Percentiles rank a stretch among this genome's conserved stretches.
These are phyloP conservation scores for Sclerotinia subarctica DNA, from an alignment of 2,329 filamentous ascomycete species.

Conservation along the genomic window DNA sequence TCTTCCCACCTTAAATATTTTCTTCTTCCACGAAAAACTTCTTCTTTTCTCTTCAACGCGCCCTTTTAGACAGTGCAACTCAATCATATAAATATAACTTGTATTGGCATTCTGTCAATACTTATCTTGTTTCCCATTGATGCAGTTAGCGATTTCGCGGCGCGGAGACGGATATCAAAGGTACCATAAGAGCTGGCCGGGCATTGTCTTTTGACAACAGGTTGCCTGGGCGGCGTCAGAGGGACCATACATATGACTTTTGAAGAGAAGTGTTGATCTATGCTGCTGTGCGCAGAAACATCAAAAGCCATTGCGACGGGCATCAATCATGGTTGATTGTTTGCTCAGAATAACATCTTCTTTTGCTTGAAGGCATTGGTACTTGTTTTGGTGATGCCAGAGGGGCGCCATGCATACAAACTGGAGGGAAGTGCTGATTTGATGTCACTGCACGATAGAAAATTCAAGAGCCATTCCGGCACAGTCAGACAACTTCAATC, in stretches of 20 bases:
- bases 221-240: constrained; percentile 84
- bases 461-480: not conserved
- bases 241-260: constrained; percentile 59
- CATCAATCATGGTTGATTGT: not conserved
- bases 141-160: constrained; percentile 58
- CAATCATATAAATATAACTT: constrained; percentile 57
- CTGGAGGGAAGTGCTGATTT: not conserved
- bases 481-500: not conserved
- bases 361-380: not conserved
- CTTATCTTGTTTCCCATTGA: constrained; percentile 56
- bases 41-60: constrained; percentile 55
- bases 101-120: constrained; percentile 67
- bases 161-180: constrained; percentile 52
- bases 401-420: constrained; percentile 51
- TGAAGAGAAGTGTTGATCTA: not conserved
- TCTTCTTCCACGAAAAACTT: constrained; percentile 17
- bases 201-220: constrained; percentile 43
- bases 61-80: constrained; percentile 82
- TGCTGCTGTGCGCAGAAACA: not conserved
- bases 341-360: not conserved
- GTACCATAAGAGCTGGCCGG: constrained; percentile 58
- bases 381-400: not conserved
- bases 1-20: constrained; percentile 6
- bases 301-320: not conserved
- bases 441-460: not conserved